These are phyloP conservation scores for Talaromyces sp. DNA, from an alignment of 2,329 filamentous ascomycete species.

Conservation along the genomic window DNA sequence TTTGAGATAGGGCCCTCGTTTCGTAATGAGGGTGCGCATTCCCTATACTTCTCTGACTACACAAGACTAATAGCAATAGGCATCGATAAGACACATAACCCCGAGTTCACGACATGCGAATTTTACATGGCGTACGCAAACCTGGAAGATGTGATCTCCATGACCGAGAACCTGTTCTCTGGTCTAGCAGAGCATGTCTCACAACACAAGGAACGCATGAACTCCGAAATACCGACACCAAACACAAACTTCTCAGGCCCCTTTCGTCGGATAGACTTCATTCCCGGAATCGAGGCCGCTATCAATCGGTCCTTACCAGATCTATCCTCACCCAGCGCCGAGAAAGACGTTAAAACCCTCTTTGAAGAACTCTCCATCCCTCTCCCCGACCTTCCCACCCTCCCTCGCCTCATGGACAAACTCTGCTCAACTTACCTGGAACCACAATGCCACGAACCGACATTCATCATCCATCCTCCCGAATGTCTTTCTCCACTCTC, in stretches of 20 bases:
- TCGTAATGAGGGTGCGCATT: conserved; percentile 70
- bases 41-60: not conserved
- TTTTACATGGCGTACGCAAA: conserved; percentile 87
- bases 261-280: conserved; percentile 69
- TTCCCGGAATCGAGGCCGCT: conserved; percentile 67
- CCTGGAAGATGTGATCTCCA: conserved; percentile 65
- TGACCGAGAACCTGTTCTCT: conserved; percentile 67
- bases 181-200: conserved; percentile 52
- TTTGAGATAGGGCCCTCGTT: conserved; percentile 93
- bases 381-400: conserved; percentile 50
- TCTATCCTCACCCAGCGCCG: conserved; percentile 51
- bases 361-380: conserved; percentile 49
- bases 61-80: conserved; percentile 30
- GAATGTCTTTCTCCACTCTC: conserved; percentile 85
- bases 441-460: conserved; percentile 63
- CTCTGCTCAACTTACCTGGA: conserved; percentile 75
- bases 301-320: conserved; percentile 63
- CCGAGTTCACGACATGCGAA: conserved; percentile 95
- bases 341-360: conserved; percentile 53
- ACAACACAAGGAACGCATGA: conserved; percentile 36
- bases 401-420: conserved; percentile 72
- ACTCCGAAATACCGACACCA: conserved; percentile 44
- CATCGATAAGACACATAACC: conserved; percentile 85
- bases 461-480: conserved; percentile 86
- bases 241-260: conserved; percentile 54